Evolutionary conservation across 192 early-diverging fungal genomes (phyloP).

Genomic region (Podila horticola): DNA sequence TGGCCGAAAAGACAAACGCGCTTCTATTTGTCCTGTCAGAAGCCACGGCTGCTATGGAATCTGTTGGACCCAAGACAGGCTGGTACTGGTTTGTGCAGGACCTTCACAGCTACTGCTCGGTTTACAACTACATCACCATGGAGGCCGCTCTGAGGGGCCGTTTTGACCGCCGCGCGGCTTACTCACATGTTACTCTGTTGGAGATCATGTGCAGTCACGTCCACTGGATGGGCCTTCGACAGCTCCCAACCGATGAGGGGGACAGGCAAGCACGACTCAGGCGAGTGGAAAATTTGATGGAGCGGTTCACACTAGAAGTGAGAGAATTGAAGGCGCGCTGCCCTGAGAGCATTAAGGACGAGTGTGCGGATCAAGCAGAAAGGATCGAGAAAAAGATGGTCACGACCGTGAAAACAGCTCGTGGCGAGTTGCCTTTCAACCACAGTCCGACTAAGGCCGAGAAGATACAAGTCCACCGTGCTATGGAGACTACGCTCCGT

Average conservation of each 20-base stretch:
- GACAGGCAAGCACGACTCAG: background rate
- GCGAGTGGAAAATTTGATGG: background rate
- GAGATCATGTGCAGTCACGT: slow-evolving; percentile 1
- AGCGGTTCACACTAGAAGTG: slow-evolving; percentile 10
- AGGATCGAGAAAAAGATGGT: slow-evolving; percentile 27
- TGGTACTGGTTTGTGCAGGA: slow-evolving; percentile 53
- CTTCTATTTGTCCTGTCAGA: slow-evolving; percentile 11
- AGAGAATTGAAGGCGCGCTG: background rate
- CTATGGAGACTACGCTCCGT: slow-evolving; percentile 13
- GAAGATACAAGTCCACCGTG: slow-evolving; percentile 40
- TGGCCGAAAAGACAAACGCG: slow-evolving; percentile 21
- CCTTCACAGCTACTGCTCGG: slow-evolving; percentile 6
- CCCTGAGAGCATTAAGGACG: slow-evolving; percentile 16
- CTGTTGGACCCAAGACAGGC: slow-evolving; percentile 4
- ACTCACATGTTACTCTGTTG: slow-evolving; percentile 5
- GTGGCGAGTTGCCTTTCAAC: slow-evolving; percentile 13
- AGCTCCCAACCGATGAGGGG: background rate
- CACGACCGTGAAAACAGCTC: background rate
- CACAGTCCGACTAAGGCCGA: slow-evolving; percentile 25
- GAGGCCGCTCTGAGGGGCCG: background rate
- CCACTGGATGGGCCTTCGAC: background rate
- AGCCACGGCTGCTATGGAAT: slow-evolving; percentile 1
- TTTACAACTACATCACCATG: slow-evolving; percentile 3
- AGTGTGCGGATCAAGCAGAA: slow-evolving; percentile 6
- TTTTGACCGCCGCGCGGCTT: slow-evolving; percentile 4